Conservation (phyloP, 352 stramenopile genomes). For the Peronospora belbahrii region DNA sequence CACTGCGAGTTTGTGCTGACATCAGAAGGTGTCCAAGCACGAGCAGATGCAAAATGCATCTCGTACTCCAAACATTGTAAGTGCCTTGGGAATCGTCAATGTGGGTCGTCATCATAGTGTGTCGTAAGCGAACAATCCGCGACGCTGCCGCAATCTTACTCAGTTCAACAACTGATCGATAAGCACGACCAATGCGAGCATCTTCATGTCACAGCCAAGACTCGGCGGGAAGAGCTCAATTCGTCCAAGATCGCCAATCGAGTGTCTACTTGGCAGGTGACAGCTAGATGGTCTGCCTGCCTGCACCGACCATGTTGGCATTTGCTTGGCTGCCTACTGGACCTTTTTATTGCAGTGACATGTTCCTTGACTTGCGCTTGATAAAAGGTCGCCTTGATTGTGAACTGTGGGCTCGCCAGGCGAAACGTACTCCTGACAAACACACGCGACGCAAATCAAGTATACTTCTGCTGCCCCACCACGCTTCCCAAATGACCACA, state of each 20-base stretch:
- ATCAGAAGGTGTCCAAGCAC: no score
- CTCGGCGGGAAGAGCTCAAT: background rate
- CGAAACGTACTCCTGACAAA: no score
- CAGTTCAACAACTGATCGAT: constrained; percentile 6
- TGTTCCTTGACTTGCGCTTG: background rate
- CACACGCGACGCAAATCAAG: background rate
- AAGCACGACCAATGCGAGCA: constrained; percentile 1
- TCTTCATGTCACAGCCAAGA: constrained; percentile 11
- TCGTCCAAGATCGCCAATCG: background rate
- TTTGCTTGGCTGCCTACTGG: constrained; percentile 1
- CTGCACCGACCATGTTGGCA: no score
- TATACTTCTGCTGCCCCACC: background rate
- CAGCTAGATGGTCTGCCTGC: no score
- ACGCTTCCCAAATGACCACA: no score
- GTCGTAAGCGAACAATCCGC: background rate
- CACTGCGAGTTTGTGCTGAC: no score
- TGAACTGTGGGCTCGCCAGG: background rate
- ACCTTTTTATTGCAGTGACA: constrained; percentile 18
- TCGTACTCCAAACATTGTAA: no score
- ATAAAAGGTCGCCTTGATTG: background rate
- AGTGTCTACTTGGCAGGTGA: background rate
- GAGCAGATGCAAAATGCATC: no score
- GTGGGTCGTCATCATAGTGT: no score
- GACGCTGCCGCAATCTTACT: constrained; percentile 16
- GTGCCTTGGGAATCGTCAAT: no score